These are phyloP conservation scores for Pyrenophora graminea DNA, from an alignment of 2,329 filamentous ascomycete genomes.

Conservation along the genomic window DNA sequence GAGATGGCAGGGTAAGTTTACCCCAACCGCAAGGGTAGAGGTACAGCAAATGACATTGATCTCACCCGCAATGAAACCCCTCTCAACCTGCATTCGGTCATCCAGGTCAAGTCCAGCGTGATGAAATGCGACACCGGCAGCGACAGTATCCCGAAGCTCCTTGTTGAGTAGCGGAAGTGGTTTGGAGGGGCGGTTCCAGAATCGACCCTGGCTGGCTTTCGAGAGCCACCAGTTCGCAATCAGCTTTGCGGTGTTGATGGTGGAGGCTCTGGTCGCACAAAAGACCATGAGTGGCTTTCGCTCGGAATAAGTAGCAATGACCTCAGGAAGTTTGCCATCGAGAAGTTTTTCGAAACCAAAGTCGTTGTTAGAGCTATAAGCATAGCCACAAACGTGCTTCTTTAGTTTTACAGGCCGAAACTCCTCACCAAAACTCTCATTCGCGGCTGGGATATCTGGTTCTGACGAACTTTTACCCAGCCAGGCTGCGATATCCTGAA, in stretches of 20 bases:
- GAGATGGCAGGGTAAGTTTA: slow-evolving; percentile 82
- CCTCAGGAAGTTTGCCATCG: slow-evolving; percentile 65
- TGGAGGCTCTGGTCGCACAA: slow-evolving; percentile 75
- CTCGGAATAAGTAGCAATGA: slow-evolving; percentile 69
- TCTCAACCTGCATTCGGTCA: slow-evolving; percentile 70
- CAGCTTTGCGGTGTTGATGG: slow-evolving; percentile 67
- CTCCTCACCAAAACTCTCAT: slow-evolving; percentile 75
- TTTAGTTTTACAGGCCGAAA: slow-evolving; percentile 77
- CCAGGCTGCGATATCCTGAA: slow-evolving; percentile 79
- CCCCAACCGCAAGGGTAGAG: slow-evolving; percentile 79
- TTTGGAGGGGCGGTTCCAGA: slow-evolving; percentile 66
- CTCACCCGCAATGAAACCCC: slow-evolving; percentile 69
- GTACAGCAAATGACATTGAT: slow-evolving; percentile 84
- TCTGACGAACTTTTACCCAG: slow-evolving; percentile 68
- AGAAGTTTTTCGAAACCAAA: slow-evolving; percentile 76
- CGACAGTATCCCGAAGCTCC: slow-evolving; percentile 61
- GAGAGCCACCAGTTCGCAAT: slow-evolving; percentile 69
- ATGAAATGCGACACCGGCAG: slow-evolving; percentile 75
- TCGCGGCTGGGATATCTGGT: slow-evolving; percentile 65
- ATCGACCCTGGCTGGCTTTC: slow-evolving; percentile 56
- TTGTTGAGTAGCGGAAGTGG: slow-evolving; percentile 59
- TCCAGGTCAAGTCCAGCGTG: slow-evolving; percentile 72
- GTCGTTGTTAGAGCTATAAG: slow-evolving; percentile 64
- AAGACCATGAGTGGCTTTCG: slow-evolving; percentile 82
- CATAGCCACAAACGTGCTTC: slow-evolving; percentile 76